A percentile compares a stretch with the other conserved stretches of the same genome.
Evolutionary conservation across 2,329 filamentous ascomycete species (phyloP).

Genomic region (Phaeosphaeriaceae sp.): DNA sequence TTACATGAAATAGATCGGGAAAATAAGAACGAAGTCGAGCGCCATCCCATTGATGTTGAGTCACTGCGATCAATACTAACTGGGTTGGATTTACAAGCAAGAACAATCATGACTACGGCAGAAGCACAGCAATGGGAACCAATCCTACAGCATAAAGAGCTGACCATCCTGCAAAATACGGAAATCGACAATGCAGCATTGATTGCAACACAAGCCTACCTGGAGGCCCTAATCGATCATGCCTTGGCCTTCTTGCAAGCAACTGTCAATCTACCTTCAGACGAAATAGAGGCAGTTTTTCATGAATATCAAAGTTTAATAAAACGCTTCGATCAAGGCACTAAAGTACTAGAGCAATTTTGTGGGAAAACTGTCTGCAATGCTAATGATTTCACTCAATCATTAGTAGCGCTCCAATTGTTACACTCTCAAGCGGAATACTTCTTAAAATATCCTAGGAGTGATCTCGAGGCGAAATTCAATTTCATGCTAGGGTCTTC

Average conservation of each 20-base stretch:
- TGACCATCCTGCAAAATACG: slow-evolving; percentile 3
- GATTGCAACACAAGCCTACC: slow-evolving; percentile 19
- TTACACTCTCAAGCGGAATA: slow-evolving; percentile 20
- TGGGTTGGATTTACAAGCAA: slow-evolving; percentile 38
- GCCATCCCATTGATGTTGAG: slow-evolving; percentile 33
- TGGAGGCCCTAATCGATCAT: slow-evolving; percentile 33
- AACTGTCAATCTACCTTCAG: slow-evolving; percentile 12
- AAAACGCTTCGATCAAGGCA: slow-evolving; percentile 11
- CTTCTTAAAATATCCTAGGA: slow-evolving; percentile 18
- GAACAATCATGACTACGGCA: slow-evolving; percentile 34
- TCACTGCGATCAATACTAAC: slow-evolving; percentile 39
- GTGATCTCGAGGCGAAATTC: slow-evolving; percentile 16
- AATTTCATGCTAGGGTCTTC: slow-evolving; percentile 17
- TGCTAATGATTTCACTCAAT: slow-evolving; percentile 2
- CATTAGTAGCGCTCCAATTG: slow-evolving; percentile 15
- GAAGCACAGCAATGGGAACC: slow-evolving; percentile 30
- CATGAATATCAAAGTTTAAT: slow-evolving; percentile 10
- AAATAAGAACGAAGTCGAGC: slow-evolving; percentile 3
- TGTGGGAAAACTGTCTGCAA: slow-evolving; percentile 1
- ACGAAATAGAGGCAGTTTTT: slow-evolving; percentile 19
- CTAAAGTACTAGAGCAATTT: slow-evolving; percentile 13
- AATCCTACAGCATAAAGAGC: slow-evolving; percentile 15
- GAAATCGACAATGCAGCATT: slow-evolving; percentile 14
- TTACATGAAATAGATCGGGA: slow-evolving; percentile 35
- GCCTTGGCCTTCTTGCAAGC: slow-evolving; percentile 32